phyloP scores from a whole-genome alignment of 2,329 filamentous ascomycete genomes.

The Balansia obtecta region DNA sequence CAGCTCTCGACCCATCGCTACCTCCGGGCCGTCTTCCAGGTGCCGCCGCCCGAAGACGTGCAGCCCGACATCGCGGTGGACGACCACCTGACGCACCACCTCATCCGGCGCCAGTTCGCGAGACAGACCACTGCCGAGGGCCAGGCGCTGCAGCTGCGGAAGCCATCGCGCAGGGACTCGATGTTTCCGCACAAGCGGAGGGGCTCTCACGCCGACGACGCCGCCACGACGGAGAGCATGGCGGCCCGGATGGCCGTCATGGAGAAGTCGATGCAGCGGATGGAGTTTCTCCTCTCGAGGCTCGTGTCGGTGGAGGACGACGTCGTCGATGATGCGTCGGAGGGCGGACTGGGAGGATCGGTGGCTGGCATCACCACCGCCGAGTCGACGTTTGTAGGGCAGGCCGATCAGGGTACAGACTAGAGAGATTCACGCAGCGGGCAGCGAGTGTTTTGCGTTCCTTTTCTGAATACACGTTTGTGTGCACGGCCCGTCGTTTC shows the following conservation, averaged over 20 bases:
- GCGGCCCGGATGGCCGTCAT: constrained; percentile 32
- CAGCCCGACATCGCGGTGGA: constrained; percentile 45
- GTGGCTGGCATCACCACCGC: constrained; percentile 17
- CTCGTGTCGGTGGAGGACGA: constrained; percentile 22
- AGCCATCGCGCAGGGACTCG: constrained; percentile 39
- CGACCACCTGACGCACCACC: constrained; percentile 44
- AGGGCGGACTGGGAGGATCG: constrained; percentile 14
- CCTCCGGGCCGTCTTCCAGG: constrained; percentile 60
- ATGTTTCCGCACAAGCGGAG: constrained; percentile 41
- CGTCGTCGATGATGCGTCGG: constrained; percentile 12
- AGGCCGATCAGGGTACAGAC: background rate
- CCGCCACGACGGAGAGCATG: constrained; percentile 31
- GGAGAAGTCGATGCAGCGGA: constrained; percentile 35
- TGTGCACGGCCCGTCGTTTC: background rate
- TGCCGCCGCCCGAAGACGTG: constrained; percentile 51
- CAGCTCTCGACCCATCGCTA: constrained; percentile 60
- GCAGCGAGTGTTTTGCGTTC: background rate
- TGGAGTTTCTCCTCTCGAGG: constrained; percentile 33
- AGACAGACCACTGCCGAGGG: constrained; percentile 27
- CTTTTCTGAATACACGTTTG: background rate
- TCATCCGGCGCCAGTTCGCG: constrained; percentile 45
- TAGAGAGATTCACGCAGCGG: background rate
- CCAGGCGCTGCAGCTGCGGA: constrained; percentile 14
- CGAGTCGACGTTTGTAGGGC: constrained; percentile 18
- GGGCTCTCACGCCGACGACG: constrained; percentile 32